Conservation (phyloP, 345 rosid genomes). For the Eucalyptus guilfoylei region DNA sequence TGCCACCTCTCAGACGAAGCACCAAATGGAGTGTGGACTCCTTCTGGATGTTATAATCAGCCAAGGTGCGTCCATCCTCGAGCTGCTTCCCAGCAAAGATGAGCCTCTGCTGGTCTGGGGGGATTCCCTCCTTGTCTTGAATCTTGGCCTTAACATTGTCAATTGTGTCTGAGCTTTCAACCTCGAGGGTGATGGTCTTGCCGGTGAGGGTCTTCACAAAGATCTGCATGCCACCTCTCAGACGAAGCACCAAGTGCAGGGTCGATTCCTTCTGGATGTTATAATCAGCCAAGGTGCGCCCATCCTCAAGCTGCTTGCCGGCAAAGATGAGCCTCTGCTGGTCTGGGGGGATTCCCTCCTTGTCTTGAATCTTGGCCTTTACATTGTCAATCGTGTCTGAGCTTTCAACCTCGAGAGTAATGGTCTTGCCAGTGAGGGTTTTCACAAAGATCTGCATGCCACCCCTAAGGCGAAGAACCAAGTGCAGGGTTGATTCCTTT, state of each 20-base stretch:
- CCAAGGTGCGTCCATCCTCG: slow-evolving; percentile 11
- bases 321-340: slow-evolving; percentile 42
- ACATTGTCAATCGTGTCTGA: slow-evolving; percentile 32
- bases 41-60: slow-evolving; percentile 15
- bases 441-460: slow-evolving; percentile 31
- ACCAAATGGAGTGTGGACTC: slow-evolving; percentile 17
- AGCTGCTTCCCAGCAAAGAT: slow-evolving; percentile 14
- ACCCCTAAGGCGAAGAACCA: slow-evolving; percentile 25
- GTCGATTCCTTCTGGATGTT: slow-evolving; percentile 45
- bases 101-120: slow-evolving; percentile 10
- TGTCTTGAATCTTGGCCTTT: slow-evolving; percentile 37
- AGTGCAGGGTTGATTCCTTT: slow-evolving; percentile 29
- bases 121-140: slow-evolving; percentile 8
- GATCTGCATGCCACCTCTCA: slow-evolving; percentile 9
- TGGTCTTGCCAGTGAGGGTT: slow-evolving; percentile 26
- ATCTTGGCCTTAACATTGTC: slow-evolving; percentile 9
- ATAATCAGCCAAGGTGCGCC: slow-evolving; percentile 33
- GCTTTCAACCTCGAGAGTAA: slow-evolving; percentile 32
- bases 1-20: slow-evolving; percentile 10
- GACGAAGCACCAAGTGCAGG: slow-evolving; percentile 13
- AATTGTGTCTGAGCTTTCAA: not conserved
- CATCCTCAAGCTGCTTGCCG: slow-evolving; percentile 38
- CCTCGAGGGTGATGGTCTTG: slow-evolving; percentile 8
- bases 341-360: slow-evolving; percentile 42
- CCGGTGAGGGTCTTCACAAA: slow-evolving; percentile 11